Conservation (phyloP, 2,329 filamentous ascomycete genomes). For the Hirsutella minnesotensis region DNA sequence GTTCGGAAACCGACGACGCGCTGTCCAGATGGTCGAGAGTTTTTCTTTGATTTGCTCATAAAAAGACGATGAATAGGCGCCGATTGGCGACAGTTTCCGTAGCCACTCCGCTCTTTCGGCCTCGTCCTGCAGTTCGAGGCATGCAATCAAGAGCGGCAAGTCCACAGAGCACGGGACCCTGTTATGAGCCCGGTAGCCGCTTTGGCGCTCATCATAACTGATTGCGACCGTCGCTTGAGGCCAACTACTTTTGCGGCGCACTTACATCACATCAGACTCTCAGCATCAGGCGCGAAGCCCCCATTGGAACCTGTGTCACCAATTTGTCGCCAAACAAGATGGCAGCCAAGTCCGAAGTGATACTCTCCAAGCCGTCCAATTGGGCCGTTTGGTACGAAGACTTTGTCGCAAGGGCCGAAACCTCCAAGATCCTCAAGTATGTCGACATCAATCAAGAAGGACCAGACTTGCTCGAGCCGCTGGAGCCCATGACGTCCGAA, state of each 20-base stretch:
- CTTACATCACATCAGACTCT: not conserved
- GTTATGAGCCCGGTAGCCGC: not conserved
- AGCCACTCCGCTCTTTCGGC: constrained; percentile 4
- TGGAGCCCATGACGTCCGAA: not conserved
- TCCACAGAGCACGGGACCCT: constrained; percentile 9
- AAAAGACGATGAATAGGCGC: constrained; percentile 4
- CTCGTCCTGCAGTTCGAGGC: constrained; percentile 10
- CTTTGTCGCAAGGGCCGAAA: not conserved
- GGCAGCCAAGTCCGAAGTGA: not conserved
- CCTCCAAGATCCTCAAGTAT: not conserved
- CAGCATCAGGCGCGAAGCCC: not conserved
- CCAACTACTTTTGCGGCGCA: not conserved
- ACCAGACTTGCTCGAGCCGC: not conserved
- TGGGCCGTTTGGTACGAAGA: not conserved
- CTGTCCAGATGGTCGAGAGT: not conserved
- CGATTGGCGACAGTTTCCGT: constrained; percentile 5
- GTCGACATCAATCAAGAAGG: not conserved
- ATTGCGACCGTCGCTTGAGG: not conserved
- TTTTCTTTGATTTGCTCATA: not conserved
- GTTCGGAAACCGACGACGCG: not conserved
- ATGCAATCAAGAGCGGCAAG: constrained; percentile 12
- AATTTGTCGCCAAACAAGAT: not conserved
- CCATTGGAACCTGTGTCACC: not conserved
- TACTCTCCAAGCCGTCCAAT: not conserved
- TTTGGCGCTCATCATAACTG: not conserved